These are phyloP conservation scores for Pythium rishiriense DNA, from an alignment of 352 stramenopile species.

Conservation along the genomic window DNA sequence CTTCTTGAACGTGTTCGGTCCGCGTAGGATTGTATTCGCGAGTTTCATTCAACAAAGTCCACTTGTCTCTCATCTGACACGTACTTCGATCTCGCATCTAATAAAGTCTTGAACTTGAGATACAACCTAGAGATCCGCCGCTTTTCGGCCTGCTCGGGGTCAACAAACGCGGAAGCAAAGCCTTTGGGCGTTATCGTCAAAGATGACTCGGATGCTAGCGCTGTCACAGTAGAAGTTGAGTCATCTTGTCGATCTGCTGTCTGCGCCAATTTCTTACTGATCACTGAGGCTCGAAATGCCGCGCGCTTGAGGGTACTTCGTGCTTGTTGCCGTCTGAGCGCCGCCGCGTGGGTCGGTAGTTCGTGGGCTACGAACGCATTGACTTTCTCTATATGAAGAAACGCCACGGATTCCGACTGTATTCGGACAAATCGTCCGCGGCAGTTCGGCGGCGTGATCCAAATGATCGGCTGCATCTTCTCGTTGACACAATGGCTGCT, in stretches of 20 bases:
- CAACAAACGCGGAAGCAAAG: slow-evolving; percentile 13
- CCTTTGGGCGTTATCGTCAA: slow-evolving; percentile 1
- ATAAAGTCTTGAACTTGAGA: slow-evolving; percentile 52
- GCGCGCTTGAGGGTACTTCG: slow-evolving; percentile 40
- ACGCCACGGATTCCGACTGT: slow-evolving; percentile 41
- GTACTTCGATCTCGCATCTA: slow-evolving; percentile 55
- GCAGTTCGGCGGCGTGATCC: slow-evolving; percentile 48
- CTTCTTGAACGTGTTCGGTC: slow-evolving; percentile 7
- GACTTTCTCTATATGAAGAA: slow-evolving; percentile 63
- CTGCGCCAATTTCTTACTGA: slow-evolving; percentile 23
- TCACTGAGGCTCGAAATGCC: slow-evolving; percentile 58
- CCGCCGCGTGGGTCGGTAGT: slow-evolving; percentile 16
- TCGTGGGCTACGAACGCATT: slow-evolving; percentile 50
- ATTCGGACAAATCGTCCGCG: slow-evolving; percentile 62
- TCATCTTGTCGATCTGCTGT: neutral
- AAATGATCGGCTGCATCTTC: slow-evolving; percentile 40
- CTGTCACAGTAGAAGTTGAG: neutral
- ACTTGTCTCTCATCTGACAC: slow-evolving; percentile 22
- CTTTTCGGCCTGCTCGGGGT: slow-evolving; percentile 56
- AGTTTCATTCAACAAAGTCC: neutral
- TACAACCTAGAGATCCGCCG: slow-evolving; percentile 63
- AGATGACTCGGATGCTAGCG: neutral
- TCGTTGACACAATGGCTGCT: slow-evolving; percentile 38
- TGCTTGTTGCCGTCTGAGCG: slow-evolving; percentile 13
- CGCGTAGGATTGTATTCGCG: neutral